phyloP scores from a whole-genome alignment of 2,329 filamentous ascomycete species.

The Phaeoacremonium minimum region DNA sequence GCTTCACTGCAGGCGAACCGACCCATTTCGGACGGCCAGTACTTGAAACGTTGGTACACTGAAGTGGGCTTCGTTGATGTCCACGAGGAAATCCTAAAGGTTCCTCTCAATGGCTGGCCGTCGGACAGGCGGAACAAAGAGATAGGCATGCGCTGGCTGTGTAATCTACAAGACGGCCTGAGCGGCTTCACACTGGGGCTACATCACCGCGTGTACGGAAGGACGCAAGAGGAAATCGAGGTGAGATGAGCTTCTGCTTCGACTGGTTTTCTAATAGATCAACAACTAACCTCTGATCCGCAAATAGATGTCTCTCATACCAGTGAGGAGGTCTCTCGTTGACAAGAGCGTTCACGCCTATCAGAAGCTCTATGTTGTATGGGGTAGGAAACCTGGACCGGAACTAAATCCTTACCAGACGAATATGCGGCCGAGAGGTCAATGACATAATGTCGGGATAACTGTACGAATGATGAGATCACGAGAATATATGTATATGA shows the following conservation, averaged over 20 bases:
- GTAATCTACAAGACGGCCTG: conserved; percentile 35
- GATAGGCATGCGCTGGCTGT: conserved; percentile 40
- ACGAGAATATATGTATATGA: too few relatives aligned
- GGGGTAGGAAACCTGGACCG: conserved; percentile 40
- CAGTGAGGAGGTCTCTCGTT: conserved; percentile 41
- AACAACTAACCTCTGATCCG: not conserved
- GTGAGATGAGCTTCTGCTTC: conserved; percentile 29
- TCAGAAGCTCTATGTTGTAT: conserved; percentile 43
- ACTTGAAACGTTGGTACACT: conserved; percentile 30
- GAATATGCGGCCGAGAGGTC: not conserved
- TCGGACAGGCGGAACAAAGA: conserved; percentile 36
- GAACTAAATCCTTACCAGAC: conserved; percentile 1
- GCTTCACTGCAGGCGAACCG: conserved; percentile 32
- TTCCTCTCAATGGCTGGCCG: conserved; percentile 52
- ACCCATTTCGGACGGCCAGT: conserved; percentile 26
- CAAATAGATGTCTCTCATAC: conserved; percentile 39
- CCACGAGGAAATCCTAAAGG: conserved; percentile 44
- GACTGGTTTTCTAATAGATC: not conserved
- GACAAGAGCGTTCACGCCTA: conserved; percentile 44
- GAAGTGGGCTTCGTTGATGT: conserved; percentile 53
- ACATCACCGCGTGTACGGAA: conserved; percentile 33
- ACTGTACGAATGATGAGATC: not conserved
- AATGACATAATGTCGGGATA: not conserved
- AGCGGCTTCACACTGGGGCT: conserved; percentile 37
- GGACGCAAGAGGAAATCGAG: conserved; percentile 43